These are phyloP conservation scores for Erodium trifolium DNA, from an alignment of 441 rosid genomes.

Conservation along the genomic window DNA sequence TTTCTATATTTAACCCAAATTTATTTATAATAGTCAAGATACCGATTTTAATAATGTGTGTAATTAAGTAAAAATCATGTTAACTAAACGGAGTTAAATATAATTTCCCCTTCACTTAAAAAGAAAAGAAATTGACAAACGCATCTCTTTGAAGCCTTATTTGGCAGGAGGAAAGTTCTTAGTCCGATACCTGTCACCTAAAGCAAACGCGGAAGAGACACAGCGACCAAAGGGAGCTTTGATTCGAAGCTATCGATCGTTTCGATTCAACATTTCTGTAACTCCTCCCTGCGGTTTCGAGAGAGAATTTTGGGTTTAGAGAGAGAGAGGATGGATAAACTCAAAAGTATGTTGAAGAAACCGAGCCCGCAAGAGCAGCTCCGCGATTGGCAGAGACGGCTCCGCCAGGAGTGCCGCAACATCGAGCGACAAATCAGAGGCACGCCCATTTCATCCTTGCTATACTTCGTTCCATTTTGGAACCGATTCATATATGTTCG, in stretches of 20 bases:
- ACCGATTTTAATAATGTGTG: too few relatives aligned
- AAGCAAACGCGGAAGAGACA: too few relatives aligned
- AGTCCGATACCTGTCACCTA: background rate
- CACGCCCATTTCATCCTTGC: background rate
- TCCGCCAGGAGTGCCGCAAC: conserved; percentile 76
- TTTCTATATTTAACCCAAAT: too few relatives aligned
- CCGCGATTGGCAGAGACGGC: conserved; percentile 84
- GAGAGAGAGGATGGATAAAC: conserved; percentile 23
- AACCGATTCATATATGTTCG: background rate
- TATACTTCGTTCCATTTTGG: background rate
- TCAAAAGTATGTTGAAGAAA: conserved; percentile 32
- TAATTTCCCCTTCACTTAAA: too few relatives aligned
- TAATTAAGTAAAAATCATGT: too few relatives aligned
- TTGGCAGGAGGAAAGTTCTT: background rate
- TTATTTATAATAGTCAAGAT: too few relatives aligned
- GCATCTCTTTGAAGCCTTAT: background rate
- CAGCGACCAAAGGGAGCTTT: background rate
- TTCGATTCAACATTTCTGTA: background rate
- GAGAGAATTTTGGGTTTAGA: background rate
- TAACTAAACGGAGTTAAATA: too few relatives aligned
- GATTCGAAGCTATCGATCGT: background rate
- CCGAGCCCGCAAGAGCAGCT: conserved; percentile 65
- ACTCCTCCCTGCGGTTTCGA: background rate
- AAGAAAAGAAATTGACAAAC: background rate
- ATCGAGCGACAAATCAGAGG: conserved; percentile 52